These are phyloP conservation scores for Physcomitrium patens DNA, from an alignment of 225 moss, liverwort and hornwort species.

Conservation along the genomic window DNA sequence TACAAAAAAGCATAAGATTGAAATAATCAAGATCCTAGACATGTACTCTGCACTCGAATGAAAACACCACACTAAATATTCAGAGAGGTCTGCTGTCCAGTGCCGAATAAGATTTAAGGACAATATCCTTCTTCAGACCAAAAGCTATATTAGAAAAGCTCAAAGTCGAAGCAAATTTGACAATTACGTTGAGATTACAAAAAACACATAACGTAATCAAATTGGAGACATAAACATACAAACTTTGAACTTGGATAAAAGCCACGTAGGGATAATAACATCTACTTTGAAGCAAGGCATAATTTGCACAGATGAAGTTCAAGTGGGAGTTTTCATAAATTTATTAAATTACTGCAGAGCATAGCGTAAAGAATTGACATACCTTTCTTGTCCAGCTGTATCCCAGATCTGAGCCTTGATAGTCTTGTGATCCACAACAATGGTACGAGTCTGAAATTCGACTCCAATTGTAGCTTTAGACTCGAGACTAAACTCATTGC, in stretches of 20 bases:
- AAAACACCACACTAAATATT: neutral
- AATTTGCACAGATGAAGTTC: neutral
- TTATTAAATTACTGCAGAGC: neutral
- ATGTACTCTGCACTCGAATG: neutral
- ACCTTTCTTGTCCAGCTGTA: slow-evolving; percentile 99
- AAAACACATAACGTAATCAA: neutral
- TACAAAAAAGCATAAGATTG: neutral
- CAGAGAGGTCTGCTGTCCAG: neutral
- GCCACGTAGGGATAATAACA: neutral
- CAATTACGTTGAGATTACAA: neutral
- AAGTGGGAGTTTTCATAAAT: neutral
- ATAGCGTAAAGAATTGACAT: neutral
- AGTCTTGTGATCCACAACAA: slow-evolving; percentile 86
- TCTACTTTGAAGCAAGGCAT: neutral
- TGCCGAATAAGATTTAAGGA: neutral
- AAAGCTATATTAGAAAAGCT: neutral
- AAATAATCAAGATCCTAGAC: neutral
- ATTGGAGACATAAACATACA: neutral
- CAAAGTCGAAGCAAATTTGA: neutral
- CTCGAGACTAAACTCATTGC: slow-evolving; percentile 94
- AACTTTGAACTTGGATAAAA: neutral
- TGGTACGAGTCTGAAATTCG: slow-evolving; percentile 92
- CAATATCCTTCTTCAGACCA: neutral
- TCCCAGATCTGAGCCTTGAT: slow-evolving; percentile 99
- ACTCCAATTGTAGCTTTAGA: slow-evolving; percentile 97